These are phyloP conservation scores for Durio zibethinus DNA, from an alignment of 345 rosid species.

Conservation along the genomic window DNA sequence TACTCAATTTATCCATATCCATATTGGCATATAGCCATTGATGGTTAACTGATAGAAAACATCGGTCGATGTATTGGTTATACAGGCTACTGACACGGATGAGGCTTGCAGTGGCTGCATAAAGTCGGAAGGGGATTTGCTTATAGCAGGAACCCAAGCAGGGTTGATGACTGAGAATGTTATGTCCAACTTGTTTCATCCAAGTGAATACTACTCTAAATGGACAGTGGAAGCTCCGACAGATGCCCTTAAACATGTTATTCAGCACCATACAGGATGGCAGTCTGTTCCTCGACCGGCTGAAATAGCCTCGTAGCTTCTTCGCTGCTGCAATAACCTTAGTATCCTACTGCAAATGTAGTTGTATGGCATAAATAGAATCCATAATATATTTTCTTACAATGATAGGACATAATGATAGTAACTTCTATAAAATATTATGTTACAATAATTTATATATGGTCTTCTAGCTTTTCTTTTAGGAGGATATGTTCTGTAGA, in stretches of 20 bases:
- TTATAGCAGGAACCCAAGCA: conserved; percentile 56
- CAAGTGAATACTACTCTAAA: conserved; percentile 56
- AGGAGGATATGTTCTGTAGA: background rate
- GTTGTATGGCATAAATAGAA: too few species aligned
- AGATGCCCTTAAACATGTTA: conserved; percentile 60
- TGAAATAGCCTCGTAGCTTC: conserved; percentile 20
- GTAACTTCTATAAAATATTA: too few species aligned
- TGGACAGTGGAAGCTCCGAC: conserved; percentile 75
- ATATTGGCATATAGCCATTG: background rate
- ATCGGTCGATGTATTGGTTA: conserved; percentile 11
- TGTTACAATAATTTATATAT: too few species aligned
- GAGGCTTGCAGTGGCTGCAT: conserved; percentile 48
- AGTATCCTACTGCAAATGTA: too few species aligned
- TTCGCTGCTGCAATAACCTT: too few species aligned
- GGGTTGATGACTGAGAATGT: conserved; percentile 41
- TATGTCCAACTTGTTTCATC: conserved; percentile 51
- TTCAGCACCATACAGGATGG: conserved; percentile 84
- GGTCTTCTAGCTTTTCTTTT: too few species aligned
- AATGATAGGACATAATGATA: background rate
- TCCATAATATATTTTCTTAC: background rate
- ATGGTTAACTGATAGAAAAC: background rate
- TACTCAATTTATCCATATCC: background rate
- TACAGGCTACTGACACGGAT: conserved; percentile 73
- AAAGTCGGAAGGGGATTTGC: conserved; percentile 78
- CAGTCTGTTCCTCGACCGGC: conserved; percentile 55